Evolutionary conservation across 2,329 filamentous ascomycete species (phyloP), one percentile per base, ranked within the genome.

Genomic region (Penicillium frequentans): DNA sequence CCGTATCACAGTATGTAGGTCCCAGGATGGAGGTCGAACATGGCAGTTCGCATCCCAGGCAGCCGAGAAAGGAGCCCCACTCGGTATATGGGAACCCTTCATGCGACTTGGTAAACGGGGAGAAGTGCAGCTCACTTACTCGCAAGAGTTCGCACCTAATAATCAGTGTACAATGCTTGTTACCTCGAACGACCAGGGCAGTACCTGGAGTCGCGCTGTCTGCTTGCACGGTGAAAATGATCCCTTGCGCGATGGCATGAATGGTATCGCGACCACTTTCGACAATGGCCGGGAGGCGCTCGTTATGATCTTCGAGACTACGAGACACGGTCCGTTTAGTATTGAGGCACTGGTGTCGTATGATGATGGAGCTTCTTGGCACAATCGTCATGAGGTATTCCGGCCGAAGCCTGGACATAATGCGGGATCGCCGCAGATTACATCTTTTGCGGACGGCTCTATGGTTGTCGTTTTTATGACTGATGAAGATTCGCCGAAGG

Each of bases 151-250:
- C 33, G 77, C 77, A 5, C 68, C 60, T 14, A 70, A 78, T 56
- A 76, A 82, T 59, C 80, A 82, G 67, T 77, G 80, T 60, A 81
- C 79, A 10, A 81, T 82, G 75, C 66, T 75, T n/a, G 75, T 79
- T 11, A 68, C 70, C 33, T 81, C 79, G 27, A 65, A 62, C 9
- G 77, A 82, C 48, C 72, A 70, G 6, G 80, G 79, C 1, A 58
- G 59, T 33, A 77, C 73, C 0, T 82, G 80, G 80, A 70, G 71
- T n/a, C 60, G 59, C n/a, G 73, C 79, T 5, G 63, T 67, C 29
- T 78, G 75, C 56, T 67, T 81, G 44, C 68, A 73, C 11, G 80
- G 74, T 50, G 74, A 71, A 54, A 56, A 70, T 10, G 77, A 80
- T 60, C 45, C 54, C 5, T 52, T 67, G 19, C 70, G 70, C 2